A percentile compares a stretch with the other conserved stretches of the same genome.
Conservation (phyloP, 768 basidiomycete genomes). For the Boletus patriciae region DNA sequence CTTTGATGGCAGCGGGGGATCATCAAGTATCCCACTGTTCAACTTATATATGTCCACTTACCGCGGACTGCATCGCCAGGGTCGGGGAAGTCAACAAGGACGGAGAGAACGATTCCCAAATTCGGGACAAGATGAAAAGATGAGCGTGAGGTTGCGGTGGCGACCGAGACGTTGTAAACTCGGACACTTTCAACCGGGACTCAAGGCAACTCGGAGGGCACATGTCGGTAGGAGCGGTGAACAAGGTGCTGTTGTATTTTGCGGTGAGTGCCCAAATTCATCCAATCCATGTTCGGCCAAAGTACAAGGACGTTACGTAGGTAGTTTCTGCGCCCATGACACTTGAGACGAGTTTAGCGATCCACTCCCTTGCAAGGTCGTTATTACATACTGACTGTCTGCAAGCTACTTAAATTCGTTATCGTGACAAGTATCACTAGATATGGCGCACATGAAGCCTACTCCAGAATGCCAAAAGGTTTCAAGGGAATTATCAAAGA, state of each 20-base stretch:
- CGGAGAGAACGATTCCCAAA: constrained; percentile 21
- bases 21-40: constrained; percentile 1
- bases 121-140: constrained; percentile 21
- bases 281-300: not conserved
- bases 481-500: not conserved
- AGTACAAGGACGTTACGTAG: constrained; percentile 8
- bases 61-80: constrained; percentile 5
- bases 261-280: not conserved
- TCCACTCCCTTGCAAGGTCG: not conserved
- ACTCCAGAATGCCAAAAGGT: not conserved
- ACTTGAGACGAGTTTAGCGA: not conserved
- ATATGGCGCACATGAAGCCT: constrained; percentile 1
- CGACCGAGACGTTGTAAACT: constrained; percentile 15
- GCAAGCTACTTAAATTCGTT: not conserved
- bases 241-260: constrained; percentile 30
- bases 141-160: constrained; percentile 21
- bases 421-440: not conserved
- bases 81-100: not conserved
- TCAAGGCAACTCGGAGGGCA: not conserved
- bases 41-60: constrained; percentile 25
- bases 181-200: not conserved
- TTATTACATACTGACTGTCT: not conserved
- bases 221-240: constrained; percentile 2
- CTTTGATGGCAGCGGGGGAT: constrained; percentile 26
- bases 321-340: not conserved